Evolutionary conservation across 2,329 filamentous ascomycete genomes (phyloP), one percentile per base, ranked within the genome.

Genomic region (Aureobasidium musti): DNA sequence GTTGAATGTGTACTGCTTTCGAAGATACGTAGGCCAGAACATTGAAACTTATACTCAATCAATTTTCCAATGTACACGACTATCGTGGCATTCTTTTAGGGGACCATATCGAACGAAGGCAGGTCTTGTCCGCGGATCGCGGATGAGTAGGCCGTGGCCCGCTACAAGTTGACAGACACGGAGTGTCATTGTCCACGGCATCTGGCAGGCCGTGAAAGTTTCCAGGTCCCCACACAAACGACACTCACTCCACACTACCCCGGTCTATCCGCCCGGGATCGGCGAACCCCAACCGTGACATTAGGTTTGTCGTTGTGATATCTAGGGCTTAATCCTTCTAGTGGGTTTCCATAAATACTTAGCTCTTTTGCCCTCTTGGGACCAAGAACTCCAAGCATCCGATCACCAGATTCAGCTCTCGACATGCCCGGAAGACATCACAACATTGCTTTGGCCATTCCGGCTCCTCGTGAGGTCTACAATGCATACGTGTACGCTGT

Each of bases 401-500:
- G 35, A 41, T 17, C 35, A 41, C n/a, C 53, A 23, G 5, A 23
- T 21, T 43, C 21, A 30, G 19, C 6, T 33, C 11, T 50, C 63
- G 47, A 14, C 50, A 68, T 68, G 67, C 67, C 67, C 17, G 57
- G 56, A 39, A 57, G 67, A 45, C 67, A 68, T 21, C 56, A 57
- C 11, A 53, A 57, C 45, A n/a, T 61, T 28, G 14, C 28, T 13
- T 17, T 61, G 19, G 26, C n/a, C 57, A 61, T 30, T 11, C 61
- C 67, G 49, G 63, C 68, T 47, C 68, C 69, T 3, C 54, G 50
- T 7, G 57, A 61, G 57, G 43, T 61, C 30, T 70, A 70, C 67
- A 71, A 70, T 59, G 53, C 28, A 4, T 57, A 60, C 23, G 63
- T 70, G 19, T 71, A 70, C 30, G 30, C 59, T 21, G 67, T 61